Conservation (phyloP, 164 flowering plant species). For the Pachysandra terminalis region DNA sequence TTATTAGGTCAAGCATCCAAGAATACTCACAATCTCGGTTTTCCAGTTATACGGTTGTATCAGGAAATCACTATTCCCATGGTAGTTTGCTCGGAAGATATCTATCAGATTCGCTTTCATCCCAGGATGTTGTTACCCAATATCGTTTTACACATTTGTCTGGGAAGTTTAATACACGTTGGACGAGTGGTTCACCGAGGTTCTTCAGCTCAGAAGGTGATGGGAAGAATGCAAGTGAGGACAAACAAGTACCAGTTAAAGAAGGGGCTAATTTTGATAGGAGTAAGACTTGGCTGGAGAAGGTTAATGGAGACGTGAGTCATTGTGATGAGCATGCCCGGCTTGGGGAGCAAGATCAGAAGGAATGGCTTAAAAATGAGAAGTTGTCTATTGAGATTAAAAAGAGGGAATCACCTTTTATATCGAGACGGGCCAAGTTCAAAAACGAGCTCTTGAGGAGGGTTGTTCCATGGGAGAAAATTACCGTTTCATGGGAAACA, state of each 20-base stretch:
- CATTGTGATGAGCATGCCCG: slow-evolving; percentile 65
- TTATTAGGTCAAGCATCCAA: slow-evolving; percentile 20
- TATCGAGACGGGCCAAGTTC: slow-evolving; percentile 64
- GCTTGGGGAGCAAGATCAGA: no score
- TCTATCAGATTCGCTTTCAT: slow-evolving; percentile 17
- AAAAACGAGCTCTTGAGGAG: slow-evolving; percentile 76
- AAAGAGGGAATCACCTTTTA: slow-evolving; percentile 78
- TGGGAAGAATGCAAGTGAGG: no score
- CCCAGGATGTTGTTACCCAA: slow-evolving; percentile 11
- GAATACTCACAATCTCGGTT: slow-evolving; percentile 21
- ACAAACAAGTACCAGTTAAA: no score
- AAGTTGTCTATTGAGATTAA: slow-evolving; percentile 67
- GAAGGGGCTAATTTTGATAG: slow-evolving; percentile 46
- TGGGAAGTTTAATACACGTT: slow-evolving; percentile 19
- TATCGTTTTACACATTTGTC: slow-evolving; percentile 8
- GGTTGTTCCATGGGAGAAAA: slow-evolving; percentile 92
- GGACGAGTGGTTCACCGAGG: slow-evolving; percentile 29
- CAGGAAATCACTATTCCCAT: slow-evolving; percentile 3
- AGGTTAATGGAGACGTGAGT: slow-evolving; percentile 24
- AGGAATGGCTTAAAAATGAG: no score
- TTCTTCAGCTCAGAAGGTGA: no score
- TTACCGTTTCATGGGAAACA: slow-evolving; percentile 76
- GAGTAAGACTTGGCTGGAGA: slow-evolving; percentile 38
- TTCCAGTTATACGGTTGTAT: slow-evolving; percentile 5
- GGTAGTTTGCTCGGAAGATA: slow-evolving; percentile 29